phyloP scores from a whole-genome alignment of 805 yeast genomes.

The Cyberlindnera veronae region DNA sequence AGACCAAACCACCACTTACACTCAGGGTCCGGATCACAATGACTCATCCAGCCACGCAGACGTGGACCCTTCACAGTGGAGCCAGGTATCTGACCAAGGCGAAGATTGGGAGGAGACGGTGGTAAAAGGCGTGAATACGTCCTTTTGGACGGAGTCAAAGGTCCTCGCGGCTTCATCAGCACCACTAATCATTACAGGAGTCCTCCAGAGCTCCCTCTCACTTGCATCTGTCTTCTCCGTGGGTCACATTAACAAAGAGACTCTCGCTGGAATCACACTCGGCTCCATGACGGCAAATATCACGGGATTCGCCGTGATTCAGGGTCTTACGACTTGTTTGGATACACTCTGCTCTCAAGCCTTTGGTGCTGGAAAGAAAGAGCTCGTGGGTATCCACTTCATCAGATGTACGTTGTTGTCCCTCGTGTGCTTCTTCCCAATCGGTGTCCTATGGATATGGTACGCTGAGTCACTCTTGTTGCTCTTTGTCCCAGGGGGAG shows the following conservation, averaged over 20 bases:
- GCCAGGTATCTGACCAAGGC: too few relatives aligned
- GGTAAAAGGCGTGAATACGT: slow-evolving; percentile 22
- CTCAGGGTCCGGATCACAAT: neutral
- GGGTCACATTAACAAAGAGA: slow-evolving; percentile 75
- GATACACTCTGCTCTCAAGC: slow-evolving; percentile 87
- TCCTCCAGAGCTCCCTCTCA: slow-evolving; percentile 27
- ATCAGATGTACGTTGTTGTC: slow-evolving; percentile 56
- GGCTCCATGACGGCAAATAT: slow-evolving; percentile 84
- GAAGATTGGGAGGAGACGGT: slow-evolving; percentile 29
- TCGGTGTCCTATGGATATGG: slow-evolving; percentile 23
- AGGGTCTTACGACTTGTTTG: slow-evolving; percentile 78
- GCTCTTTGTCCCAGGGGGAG: slow-evolving; percentile 23
- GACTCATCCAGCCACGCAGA: neutral
- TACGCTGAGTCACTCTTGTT: slow-evolving; percentile 15
- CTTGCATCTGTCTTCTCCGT: slow-evolving; percentile 40
- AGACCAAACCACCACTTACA: too few relatives aligned
- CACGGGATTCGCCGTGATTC: slow-evolving; percentile 69
- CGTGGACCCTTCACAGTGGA: neutral
- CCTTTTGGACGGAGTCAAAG: slow-evolving; percentile 20
- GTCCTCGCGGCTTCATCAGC: slow-evolving; percentile 20
- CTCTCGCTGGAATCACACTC: slow-evolving; percentile 78
- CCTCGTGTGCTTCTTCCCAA: slow-evolving; percentile 25
- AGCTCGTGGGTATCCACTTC: slow-evolving; percentile 68
- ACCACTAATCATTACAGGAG: slow-evolving; percentile 26
- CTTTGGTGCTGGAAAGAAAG: slow-evolving; percentile 72